These are phyloP conservation scores for Fomitopsis schrenkii DNA, from an alignment of 1,284 basidiomycete species.

Conservation along the genomic window DNA sequence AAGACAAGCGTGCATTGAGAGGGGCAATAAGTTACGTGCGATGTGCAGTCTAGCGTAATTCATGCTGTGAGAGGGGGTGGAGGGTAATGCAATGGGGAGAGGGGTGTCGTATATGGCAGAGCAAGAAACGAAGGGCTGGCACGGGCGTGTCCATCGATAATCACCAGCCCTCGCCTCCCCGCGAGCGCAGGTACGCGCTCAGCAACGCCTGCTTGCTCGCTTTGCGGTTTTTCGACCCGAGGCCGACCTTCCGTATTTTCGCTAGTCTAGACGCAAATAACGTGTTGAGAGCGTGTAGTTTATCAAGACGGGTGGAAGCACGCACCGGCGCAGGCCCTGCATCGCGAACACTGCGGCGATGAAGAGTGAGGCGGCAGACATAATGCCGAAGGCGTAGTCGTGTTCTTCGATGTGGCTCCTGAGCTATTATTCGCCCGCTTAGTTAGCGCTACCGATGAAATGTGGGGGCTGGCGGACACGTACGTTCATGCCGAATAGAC, in stretches of 20 bases:
- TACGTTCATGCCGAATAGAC: slow-evolving; percentile 96
- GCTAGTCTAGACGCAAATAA: slow-evolving; percentile 31
- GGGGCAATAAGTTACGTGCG: neutral
- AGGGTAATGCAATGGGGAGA: neutral
- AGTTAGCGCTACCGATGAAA: slow-evolving; percentile 13
- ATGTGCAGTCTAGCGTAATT: neutral
- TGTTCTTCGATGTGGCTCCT: slow-evolving; percentile 66
- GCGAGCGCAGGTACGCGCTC: slow-evolving; percentile 16
- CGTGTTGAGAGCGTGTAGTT: neutral
- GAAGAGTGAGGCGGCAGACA: slow-evolving; percentile 53
- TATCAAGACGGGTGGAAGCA: slow-evolving; percentile 4
- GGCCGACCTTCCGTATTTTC: slow-evolving; percentile 36
- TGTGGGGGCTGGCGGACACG: slow-evolving; percentile 26
- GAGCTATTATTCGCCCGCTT: slow-evolving; percentile 41
- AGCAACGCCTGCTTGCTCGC: slow-evolving; percentile 12
- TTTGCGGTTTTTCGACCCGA: slow-evolving; percentile 18
- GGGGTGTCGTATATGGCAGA: neutral
- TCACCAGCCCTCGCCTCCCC: slow-evolving; percentile 17
- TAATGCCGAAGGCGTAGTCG: slow-evolving; percentile 61
- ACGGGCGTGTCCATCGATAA: slow-evolving; percentile 4
- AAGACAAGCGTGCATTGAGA: neutral
- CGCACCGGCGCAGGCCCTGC: slow-evolving; percentile 59
- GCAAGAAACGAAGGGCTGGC: neutral
- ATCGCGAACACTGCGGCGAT: slow-evolving; percentile 55
- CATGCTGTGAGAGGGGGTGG: neutral